Percentiles rank a stretch among this genome's conserved stretches.
Conservation (phyloP, 176 grass and related monocot species). For the Oryza officinalis region DNA sequence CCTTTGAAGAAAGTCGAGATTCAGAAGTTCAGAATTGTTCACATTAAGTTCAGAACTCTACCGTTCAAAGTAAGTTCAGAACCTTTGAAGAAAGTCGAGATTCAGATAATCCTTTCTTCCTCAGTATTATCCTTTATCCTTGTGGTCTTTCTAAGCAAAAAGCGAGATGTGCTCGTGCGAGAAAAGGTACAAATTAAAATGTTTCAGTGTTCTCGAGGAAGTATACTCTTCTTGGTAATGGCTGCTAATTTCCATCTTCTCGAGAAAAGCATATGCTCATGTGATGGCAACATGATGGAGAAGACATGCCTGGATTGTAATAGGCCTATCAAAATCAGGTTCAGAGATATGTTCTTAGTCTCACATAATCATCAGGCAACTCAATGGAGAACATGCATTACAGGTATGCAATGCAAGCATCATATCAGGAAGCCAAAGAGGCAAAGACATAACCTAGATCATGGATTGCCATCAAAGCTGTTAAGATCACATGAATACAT, state of each 20-base stretch:
- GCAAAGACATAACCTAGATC: not conserved
- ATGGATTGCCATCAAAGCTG: not conserved
- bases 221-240: slow-evolving; percentile 41
- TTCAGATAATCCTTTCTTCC: slow-evolving; percentile 5
- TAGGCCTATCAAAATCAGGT: not conserved
- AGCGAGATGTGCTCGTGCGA: slow-evolving; percentile 28
- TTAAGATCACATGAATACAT: not conserved
- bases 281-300: slow-evolving; percentile 19
- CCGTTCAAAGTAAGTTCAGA: not conserved
- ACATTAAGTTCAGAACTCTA: not conserved
- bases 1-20: not conserved
- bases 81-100: not conserved
- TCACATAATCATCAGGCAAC: slow-evolving; percentile 19
- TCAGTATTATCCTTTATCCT: not conserved
- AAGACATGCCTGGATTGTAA: not conserved
- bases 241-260: slow-evolving; percentile 31
- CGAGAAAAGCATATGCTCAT: slow-evolving; percentile 21
- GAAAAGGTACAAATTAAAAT: slow-evolving; percentile 19
- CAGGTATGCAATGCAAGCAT: not conserved
- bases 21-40: not conserved
- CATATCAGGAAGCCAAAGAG: not conserved
- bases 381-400: not conserved
- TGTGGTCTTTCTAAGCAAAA: slow-evolving; percentile 19
- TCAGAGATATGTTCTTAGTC: not conserved
- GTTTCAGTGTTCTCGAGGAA: slow-evolving; percentile 35